phyloP scores from a whole-genome alignment of 2,329 filamentous ascomycete species.

The Cercospora sojina region DNA sequence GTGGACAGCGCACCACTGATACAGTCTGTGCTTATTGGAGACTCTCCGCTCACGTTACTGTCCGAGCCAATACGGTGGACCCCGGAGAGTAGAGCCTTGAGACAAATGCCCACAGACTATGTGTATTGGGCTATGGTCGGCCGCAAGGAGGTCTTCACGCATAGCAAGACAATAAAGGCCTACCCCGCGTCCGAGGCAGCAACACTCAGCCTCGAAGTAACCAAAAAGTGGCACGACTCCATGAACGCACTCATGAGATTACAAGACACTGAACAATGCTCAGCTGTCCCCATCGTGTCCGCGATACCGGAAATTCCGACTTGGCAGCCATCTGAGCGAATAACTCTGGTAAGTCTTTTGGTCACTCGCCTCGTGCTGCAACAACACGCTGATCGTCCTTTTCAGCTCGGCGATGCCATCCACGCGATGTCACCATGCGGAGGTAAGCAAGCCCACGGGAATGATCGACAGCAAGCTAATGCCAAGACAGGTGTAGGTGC shows the following conservation, averaged over 20 bases:
- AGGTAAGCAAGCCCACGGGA: neutral
- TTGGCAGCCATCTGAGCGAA: neutral
- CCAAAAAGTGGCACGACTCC: neutral
- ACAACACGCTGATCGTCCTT: conserved; percentile 25
- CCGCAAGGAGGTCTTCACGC: neutral
- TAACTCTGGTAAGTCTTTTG: neutral
- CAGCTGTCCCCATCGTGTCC: neutral
- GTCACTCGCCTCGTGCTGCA: neutral
- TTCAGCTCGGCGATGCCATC: conserved; percentile 47
- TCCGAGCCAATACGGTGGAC: neutral
- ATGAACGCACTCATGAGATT: neutral
- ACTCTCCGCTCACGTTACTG: neutral
- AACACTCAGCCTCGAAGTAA: neutral
- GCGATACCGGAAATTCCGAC: neutral
- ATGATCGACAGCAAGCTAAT: neutral
- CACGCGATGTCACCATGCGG: conserved; percentile 50
- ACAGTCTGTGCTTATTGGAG: conserved; percentile 25
- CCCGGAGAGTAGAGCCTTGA: neutral
- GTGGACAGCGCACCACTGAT: conserved; percentile 21
- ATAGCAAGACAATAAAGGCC: neutral
- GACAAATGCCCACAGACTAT: neutral
- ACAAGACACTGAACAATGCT: neutral
- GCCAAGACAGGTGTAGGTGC: conserved; percentile 42
- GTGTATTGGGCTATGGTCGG: neutral
- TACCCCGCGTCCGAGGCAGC: neutral